These are phyloP conservation scores for Coriaria nepalensis DNA, from an alignment of 306 rosid species.

Conservation along the genomic window DNA sequence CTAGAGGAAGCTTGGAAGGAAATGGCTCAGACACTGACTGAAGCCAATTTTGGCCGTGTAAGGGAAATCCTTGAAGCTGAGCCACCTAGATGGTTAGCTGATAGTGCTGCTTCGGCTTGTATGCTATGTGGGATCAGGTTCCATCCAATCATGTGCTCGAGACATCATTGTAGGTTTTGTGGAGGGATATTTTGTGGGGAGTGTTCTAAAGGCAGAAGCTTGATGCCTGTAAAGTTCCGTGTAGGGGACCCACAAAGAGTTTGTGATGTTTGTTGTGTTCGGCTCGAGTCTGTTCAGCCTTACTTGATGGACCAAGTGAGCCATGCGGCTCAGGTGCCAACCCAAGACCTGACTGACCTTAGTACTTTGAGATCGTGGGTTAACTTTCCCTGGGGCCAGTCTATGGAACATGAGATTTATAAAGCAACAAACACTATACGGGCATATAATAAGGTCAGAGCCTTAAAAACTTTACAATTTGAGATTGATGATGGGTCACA, in stretches of 20 bases:
- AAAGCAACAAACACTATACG: conserved; percentile 71
- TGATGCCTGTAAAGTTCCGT: conserved; percentile 68
- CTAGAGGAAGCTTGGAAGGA: conserved; percentile 92
- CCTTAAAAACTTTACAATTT: too few species aligned
- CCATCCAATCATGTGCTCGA: conserved; percentile 85
- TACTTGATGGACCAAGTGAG: conserved; percentile 87
- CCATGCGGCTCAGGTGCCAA: conserved; percentile 81
- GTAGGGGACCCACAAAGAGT: conserved; percentile 78
- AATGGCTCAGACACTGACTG: conserved; percentile 82
- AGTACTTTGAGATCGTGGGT: conserved; percentile 88
- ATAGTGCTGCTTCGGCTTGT: conserved; percentile 81
- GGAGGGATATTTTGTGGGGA: conserved; percentile 95
- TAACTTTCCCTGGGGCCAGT: conserved; percentile 92
- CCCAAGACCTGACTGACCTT: conserved; percentile 83
- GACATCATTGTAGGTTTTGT: conserved; percentile 97
- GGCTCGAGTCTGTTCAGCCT: conserved; percentile 79
- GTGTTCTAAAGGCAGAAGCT: conserved; percentile 79
- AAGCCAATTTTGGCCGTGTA: conserved; percentile 48
- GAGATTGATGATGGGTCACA: neutral
- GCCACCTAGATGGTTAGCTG: conserved; percentile 92
- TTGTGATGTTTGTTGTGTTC: conserved; percentile 87
- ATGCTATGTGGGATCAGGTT: conserved; percentile 88
- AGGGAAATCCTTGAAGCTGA: conserved; percentile 70
- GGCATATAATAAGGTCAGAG: conserved; percentile 46
- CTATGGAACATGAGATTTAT: conserved; percentile 91